Percentiles rank a stretch among this genome's conserved stretches.
These are phyloP conservation scores for Arthrobotrys megalospora DNA, from an alignment of 2,329 filamentous ascomycete species.

Conservation along the genomic window DNA sequence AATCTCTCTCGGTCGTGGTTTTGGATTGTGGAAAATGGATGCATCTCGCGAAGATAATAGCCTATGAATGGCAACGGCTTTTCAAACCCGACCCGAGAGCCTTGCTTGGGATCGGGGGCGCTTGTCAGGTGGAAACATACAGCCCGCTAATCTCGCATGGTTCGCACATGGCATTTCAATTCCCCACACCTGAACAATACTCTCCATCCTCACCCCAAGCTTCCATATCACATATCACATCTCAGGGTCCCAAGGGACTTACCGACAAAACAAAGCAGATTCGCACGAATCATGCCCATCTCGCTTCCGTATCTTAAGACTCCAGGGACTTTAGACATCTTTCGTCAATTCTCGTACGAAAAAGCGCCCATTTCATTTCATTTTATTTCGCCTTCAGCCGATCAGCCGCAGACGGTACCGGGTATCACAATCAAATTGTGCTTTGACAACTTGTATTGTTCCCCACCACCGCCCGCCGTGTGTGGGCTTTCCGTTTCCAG, in stretches of 20 bases:
- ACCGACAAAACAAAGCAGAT: not conserved
- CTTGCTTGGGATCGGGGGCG: slow-evolving; percentile 2
- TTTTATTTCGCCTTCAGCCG: no score
- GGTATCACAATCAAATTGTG: not conserved
- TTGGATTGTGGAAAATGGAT: not conserved
- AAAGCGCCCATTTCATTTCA: not conserved
- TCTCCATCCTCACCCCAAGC: not conserved
- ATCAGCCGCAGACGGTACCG: slow-evolving; percentile 3
- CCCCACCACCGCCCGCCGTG: not conserved
- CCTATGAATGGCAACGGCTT: not conserved
- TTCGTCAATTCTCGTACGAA: not conserved
- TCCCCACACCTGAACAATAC: not conserved
- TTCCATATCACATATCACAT: not conserved
- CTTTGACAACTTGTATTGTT: not conserved
- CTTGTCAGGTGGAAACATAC: slow-evolving; percentile 17
- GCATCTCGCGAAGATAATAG: not conserved
- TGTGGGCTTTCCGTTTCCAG: no score
- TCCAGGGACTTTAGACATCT: not conserved
- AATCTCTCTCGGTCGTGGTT: not conserved
- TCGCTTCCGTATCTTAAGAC: not conserved
- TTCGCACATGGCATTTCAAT: slow-evolving; percentile 7
- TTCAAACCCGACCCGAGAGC: not conserved
- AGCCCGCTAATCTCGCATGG: slow-evolving; percentile 29
- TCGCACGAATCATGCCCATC: not conserved
- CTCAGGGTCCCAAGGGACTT: not conserved